A percentile compares a stretch with the other conserved stretches of the same genome.
Evolutionary conservation across 257 asterid genomes (phyloP).

Genomic region (Verbascum thapsus): DNA sequence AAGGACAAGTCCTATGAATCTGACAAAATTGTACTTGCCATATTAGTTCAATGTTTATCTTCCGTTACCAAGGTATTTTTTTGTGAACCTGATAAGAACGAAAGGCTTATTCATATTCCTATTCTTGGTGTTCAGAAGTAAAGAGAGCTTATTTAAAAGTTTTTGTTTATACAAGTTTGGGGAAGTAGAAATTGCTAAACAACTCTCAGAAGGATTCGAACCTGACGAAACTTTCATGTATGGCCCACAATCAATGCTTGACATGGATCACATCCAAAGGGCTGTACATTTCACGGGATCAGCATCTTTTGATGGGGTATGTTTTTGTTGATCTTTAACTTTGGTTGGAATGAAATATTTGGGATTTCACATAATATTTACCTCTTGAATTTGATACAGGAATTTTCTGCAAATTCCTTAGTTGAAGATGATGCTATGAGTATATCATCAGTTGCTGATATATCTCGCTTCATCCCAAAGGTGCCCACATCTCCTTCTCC

Average conservation of each 20-base stretch:
- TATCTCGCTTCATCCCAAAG: constrained; percentile 70
- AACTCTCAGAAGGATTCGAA: constrained; percentile 72
- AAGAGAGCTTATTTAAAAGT: neutral
- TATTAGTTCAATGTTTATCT: constrained; percentile 56
- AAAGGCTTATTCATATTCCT: neutral
- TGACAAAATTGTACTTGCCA: constrained; percentile 45
- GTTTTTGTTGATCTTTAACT: constrained; percentile 9
- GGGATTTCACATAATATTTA: constrained; percentile 1
- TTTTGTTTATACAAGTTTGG: constrained; percentile 53
- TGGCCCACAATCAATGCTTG: constrained; percentile 67
- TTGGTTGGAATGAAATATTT: too few species aligned
- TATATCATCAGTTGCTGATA: constrained; percentile 74
- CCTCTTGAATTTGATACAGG: constrained; percentile 57
- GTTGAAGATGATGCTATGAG: constrained; percentile 76
- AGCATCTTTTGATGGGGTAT: constrained; percentile 81
- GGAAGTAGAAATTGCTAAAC: constrained; percentile 62
- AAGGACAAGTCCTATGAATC: constrained; percentile 56
- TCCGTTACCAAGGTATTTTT: constrained; percentile 61
- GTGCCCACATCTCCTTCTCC: constrained; percentile 81
- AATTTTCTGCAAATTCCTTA: constrained; percentile 60
- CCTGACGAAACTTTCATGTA: constrained; percentile 87
- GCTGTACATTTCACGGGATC: constrained; percentile 63
- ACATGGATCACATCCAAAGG: constrained; percentile 56
- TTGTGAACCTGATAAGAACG: neutral
- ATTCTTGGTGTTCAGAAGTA: neutral